Base-by-base conservation (phyloP, 2,329 filamentous ascomycete genomes). In the Phaeosphaeriaceae sp. region DNA sequence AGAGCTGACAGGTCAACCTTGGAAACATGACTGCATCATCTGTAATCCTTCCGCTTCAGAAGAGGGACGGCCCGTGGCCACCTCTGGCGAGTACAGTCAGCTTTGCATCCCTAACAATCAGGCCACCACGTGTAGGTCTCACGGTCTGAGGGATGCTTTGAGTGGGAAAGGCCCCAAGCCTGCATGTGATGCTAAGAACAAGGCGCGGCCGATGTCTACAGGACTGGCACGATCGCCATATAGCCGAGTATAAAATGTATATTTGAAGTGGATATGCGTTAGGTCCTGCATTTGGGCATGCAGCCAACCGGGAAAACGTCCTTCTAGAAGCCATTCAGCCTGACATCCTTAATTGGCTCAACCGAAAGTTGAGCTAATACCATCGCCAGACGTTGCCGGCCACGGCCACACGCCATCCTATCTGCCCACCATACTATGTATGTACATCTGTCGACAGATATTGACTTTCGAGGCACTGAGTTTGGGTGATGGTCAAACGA, bases 171-270 rank as follows among this genome's bases (percentile, higher is more conserved):
- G 37, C 43, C 35, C 48, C 46, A 42, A 30, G 37, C 53, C 62
- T 62, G 61, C 68, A 70, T 70, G 65, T 69, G 66, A 68, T 55
- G 47, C 48, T 57, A 50, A 55, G 48, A 61, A 58, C 55, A 61
- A 48, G 38, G 41, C 46, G 54, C 57, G 54, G 49, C 48, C 54
- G 46, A 43, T 48, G 50, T 64, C 61, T 56, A 56, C 55, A 58
- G 33, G 46, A 52, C 39, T 41, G 59, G 57, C 53, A 58, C 55
- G 62, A 70, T 70, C 64, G 60, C 59, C 66, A 70, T 66, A 67
- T 69, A 70, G 60, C 68, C 68, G 63, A 67, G 58, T 61, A 60
- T 63, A 51, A 61, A 58, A 48, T 32, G 40, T 67, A 67, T 63
- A 68, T 64, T 52, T 49, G 54, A 54, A 54, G 48, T 45, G 58